Evolutionary conservation across 1,284 basidiomycete species (phyloP), one percentile per base, ranked within the genome.

Genomic region (Malassezia sympodialis): DNA sequence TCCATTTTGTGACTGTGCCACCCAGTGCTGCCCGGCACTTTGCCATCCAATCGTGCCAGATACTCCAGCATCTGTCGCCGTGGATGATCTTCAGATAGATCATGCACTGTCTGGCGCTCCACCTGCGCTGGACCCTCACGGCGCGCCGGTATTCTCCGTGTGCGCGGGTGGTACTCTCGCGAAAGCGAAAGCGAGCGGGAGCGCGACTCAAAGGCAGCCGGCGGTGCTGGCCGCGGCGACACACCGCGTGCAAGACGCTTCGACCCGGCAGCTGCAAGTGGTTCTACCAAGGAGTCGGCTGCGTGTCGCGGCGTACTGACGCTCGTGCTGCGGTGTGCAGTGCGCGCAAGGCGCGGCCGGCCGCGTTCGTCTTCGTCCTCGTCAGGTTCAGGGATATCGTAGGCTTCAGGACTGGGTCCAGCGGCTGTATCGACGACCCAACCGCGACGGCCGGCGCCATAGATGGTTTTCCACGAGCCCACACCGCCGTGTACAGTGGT

Each of bases 1-100:
- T 96, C 91, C 89, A 96, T 91, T 79, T 98, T 98, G 49, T 90
- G 79, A 31, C 87, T 84, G 76, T 96, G 90, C 91, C 93, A 98
- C 0, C 93, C 93, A 1, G 90, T 82, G 4, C 85, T 86, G 67
- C 86, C 88, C 66, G 81, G 85, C 3, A 94, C 90, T 66, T 89
- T 88, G 1, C 90, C 90, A 63, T 88, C 87, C 11, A 85, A 84
- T 60, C 84, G 80, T 12, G 87, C 83, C n/a, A 93, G 77, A 39
- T 79, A 78, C 63, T 84, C 82, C 68, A 89, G 78, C 71, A 84
- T 85, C 30, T 73, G 72, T 49, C 87, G 79, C 69, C 84, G 81
- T 1, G 83, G 82, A 73, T 90, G 87, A 4, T 75, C 79, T 19
- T 73, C 72, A 4, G 79, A 75, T 10, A 93, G 76, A 62, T 84